Evolutionary conservation across 2,329 filamentous ascomycete genomes (phyloP).

Genomic region (Hirsutella minnesotensis): DNA sequence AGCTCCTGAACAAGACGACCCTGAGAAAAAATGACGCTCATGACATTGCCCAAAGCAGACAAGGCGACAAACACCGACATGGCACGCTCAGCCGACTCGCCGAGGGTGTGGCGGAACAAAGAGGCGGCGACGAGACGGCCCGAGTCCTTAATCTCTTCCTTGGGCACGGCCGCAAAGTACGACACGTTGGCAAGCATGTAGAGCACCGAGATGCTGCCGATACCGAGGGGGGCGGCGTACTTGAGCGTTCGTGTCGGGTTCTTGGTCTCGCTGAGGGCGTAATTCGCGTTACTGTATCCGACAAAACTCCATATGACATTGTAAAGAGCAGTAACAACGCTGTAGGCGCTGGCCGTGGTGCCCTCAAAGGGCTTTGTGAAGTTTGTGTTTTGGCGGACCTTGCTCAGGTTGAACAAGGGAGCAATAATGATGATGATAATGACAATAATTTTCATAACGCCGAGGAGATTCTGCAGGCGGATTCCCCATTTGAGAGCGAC

Average conservation of each 20-base stretch:
- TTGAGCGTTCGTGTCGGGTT: slow-evolving; percentile 54
- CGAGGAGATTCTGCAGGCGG: slow-evolving; percentile 53
- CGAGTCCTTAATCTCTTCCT: slow-evolving; percentile 38
- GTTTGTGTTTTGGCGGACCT: slow-evolving; percentile 46
- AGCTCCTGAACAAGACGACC: slow-evolving; percentile 55
- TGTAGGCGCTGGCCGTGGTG: slow-evolving; percentile 54
- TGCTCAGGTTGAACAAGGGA: slow-evolving; percentile 48
- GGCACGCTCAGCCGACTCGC: slow-evolving; percentile 40
- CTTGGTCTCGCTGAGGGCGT: slow-evolving; percentile 52
- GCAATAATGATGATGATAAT: slow-evolving; percentile 53
- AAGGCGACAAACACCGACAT: slow-evolving; percentile 55
- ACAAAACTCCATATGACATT: slow-evolving; percentile 63
- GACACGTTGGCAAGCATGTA: slow-evolving; percentile 59
- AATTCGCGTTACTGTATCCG: slow-evolving; percentile 58
- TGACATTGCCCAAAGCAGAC: slow-evolving; percentile 55
- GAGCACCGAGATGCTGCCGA: slow-evolving; percentile 44
- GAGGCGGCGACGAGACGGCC: slow-evolving; percentile 40
- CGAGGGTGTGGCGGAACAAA: slow-evolving; percentile 45
- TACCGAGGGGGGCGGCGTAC: slow-evolving; percentile 50
- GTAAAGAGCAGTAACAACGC: slow-evolving; percentile 57
- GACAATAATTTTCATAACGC: slow-evolving; percentile 53
- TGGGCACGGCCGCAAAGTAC: slow-evolving; percentile 49
- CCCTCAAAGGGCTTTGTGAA: slow-evolving; percentile 53
- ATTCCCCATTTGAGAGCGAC: slow-evolving; percentile 53
- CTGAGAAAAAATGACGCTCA: slow-evolving; percentile 58